A percentile compares a stretch with the other conserved stretches of the same genome.
These are phyloP conservation scores for Strobilomyces confusus DNA, from an alignment of 768 basidiomycete species.

Conservation along the genomic window DNA sequence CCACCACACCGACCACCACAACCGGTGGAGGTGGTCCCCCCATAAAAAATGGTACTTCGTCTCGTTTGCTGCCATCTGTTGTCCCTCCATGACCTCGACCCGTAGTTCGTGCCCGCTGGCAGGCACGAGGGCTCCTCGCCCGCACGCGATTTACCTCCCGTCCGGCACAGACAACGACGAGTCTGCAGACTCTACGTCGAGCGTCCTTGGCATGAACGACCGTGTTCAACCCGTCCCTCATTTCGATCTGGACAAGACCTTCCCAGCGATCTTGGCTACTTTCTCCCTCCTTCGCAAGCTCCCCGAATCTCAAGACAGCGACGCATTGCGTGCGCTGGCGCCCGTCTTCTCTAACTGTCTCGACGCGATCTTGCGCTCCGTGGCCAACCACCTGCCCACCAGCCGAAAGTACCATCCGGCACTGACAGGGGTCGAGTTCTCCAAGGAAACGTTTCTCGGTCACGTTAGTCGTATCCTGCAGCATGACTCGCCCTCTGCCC, in stretches of 20 bases:
- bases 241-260: slow-evolving; percentile 33
- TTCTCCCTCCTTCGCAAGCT: slow-evolving; percentile 26
- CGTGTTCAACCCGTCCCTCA: slow-evolving; percentile 6
- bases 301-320: slow-evolving; percentile 22
- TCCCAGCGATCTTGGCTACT: slow-evolving; percentile 34
- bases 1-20: not conserved
- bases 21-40: slow-evolving; percentile 13
- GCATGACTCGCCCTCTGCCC: slow-evolving; percentile 1
- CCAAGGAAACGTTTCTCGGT: slow-evolving; percentile 20
- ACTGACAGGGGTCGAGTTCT: slow-evolving; percentile 18
- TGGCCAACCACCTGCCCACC: slow-evolving; percentile 18
- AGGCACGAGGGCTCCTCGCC: not conserved
- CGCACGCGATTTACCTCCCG: not conserved
- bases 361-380: slow-evolving; percentile 26
- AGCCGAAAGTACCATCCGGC: slow-evolving; percentile 22
- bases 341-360: slow-evolving; percentile 23
- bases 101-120: slow-evolving; percentile 13
- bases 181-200: slow-evolving; percentile 23
- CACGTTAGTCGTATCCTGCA: slow-evolving; percentile 15
- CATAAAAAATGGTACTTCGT: slow-evolving; percentile 1
- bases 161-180: slow-evolving; percentile 20
- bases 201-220: slow-evolving; percentile 1
- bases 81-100: slow-evolving; percentile 8
- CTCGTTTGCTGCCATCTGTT: not conserved
- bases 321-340: slow-evolving; percentile 27